phyloP scores from a whole-genome alignment of 495 filamentous ascomycete species.

The Aspergillus bertholletiae region DNA sequence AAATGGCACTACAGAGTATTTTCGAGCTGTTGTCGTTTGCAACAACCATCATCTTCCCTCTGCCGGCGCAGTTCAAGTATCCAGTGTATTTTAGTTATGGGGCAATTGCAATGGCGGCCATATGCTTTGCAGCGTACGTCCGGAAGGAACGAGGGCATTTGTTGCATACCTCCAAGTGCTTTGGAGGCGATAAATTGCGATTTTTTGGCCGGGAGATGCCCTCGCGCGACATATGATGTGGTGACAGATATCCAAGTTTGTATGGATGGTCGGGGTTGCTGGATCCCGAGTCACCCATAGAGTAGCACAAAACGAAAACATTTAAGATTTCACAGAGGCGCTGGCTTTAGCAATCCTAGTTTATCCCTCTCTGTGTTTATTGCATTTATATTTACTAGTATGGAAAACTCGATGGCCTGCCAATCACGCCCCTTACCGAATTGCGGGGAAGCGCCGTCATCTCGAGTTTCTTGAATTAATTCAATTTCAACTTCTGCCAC shows the following conservation, averaged over 20 bases:
- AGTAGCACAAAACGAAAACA: background rate
- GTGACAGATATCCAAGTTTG: background rate
- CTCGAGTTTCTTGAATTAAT: background rate
- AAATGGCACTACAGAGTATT: constrained; percentile 58
- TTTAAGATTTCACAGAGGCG: too few relatives aligned
- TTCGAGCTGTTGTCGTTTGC: constrained; percentile 64
- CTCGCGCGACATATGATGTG: background rate
- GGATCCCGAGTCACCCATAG: too few relatives aligned
- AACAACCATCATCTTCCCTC: constrained; percentile 55
- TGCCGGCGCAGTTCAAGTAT: constrained; percentile 56
- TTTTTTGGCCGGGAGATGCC: background rate
- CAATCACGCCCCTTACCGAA: constrained; percentile 4
- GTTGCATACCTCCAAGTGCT: constrained; percentile 36
- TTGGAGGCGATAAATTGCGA: background rate
- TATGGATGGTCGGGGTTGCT: too few relatives aligned
- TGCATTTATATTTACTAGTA: too few relatives aligned
- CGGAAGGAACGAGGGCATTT: constrained; percentile 59
- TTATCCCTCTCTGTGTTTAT: too few relatives aligned
- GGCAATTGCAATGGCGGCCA: constrained; percentile 46
- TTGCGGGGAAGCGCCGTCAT: constrained; percentile 4
- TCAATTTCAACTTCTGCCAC: too few relatives aligned
- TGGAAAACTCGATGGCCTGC: too few relatives aligned
- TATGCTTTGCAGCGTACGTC: constrained; percentile 54
- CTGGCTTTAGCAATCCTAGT: too few relatives aligned
- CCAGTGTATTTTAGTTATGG: constrained; percentile 55